Evolutionary conservation across 768 basidiomycete species (phyloP).

Genomic region (Boletus barrowsii): DNA sequence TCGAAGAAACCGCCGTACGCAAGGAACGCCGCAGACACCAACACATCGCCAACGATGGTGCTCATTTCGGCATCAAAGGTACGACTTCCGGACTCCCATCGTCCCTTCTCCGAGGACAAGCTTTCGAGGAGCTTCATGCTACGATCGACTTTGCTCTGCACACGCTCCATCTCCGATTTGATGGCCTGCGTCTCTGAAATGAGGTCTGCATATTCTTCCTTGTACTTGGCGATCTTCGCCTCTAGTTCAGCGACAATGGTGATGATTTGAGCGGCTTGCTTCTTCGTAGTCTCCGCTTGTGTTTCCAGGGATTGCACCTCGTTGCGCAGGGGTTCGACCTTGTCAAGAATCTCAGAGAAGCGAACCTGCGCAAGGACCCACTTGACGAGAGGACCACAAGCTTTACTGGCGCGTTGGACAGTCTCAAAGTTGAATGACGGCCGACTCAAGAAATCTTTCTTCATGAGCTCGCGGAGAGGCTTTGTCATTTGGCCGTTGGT

Average conservation of each 20-base stretch:
- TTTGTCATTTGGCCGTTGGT: slow-evolving; percentile 90
- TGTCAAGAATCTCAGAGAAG: slow-evolving; percentile 96
- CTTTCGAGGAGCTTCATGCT: slow-evolving; percentile 94
- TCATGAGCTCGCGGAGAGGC: slow-evolving; percentile 84
- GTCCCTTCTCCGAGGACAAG: slow-evolving; percentile 87
- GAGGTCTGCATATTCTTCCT: slow-evolving; percentile 94
- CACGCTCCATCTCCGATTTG: slow-evolving; percentile 96
- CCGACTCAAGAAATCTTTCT: slow-evolving; percentile 86
- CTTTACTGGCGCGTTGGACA: slow-evolving; percentile 92
- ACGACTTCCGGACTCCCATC: slow-evolving; percentile 93
- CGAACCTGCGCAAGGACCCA: slow-evolving; percentile 97
- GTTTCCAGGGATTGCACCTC: slow-evolving; percentile 91
- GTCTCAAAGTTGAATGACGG: slow-evolving; percentile 93
- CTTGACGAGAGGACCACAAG: slow-evolving; percentile 96
- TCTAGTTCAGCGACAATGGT: slow-evolving; percentile 92
- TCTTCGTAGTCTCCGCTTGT: slow-evolving; percentile 93
- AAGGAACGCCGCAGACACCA: slow-evolving; percentile 93
- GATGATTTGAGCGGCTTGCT: slow-evolving; percentile 86
- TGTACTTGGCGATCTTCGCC: slow-evolving; percentile 87
- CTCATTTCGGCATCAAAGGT: slow-evolving; percentile 98
- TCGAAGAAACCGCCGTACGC: slow-evolving; percentile 99
- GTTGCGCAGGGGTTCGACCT: slow-evolving; percentile 92
- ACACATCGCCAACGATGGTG: slow-evolving; percentile 95
- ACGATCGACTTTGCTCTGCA: slow-evolving; percentile 94
- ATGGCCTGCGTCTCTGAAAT: slow-evolving; percentile 97